These are phyloP conservation scores for Gryganskiella cystojenkinii DNA, from an alignment of 192 early-diverging fungal species.

Conservation along the genomic window DNA sequence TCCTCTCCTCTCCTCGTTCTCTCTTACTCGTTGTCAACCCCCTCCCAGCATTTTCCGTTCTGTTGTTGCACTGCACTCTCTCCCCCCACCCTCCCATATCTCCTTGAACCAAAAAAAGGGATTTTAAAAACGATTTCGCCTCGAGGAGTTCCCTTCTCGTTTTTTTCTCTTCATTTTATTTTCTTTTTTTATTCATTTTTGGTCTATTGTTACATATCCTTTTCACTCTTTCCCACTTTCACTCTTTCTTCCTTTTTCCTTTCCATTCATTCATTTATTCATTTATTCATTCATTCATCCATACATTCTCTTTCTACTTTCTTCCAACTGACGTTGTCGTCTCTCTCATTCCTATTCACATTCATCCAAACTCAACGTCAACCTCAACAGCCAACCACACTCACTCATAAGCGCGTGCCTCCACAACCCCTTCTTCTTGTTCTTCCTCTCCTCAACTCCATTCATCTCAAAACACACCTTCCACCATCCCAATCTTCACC, in stretches of 20 bases:
- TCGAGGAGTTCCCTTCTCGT: too few relatives aligned
- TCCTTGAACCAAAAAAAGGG: background rate
- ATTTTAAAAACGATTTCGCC: too few relatives aligned
- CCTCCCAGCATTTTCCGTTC: too few relatives aligned
- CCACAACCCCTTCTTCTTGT: background rate
- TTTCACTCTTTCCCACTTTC: conserved; percentile 18
- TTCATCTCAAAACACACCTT: background rate
- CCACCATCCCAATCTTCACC: conserved; percentile 9
- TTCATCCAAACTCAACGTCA: background rate
- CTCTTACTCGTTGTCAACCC: too few relatives aligned
- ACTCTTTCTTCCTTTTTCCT: background rate
- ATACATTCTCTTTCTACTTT: too few relatives aligned
- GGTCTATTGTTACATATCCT: too few relatives aligned
- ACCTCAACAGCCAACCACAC: background rate
- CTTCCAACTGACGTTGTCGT: too few relatives aligned
- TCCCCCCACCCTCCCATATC: background rate
- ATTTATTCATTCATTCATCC: too few relatives aligned
- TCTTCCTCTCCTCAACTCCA: background rate
- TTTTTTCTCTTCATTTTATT: too few relatives aligned
- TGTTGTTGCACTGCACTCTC: background rate
- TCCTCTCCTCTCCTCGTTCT: background rate
- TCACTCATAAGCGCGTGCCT: background rate
- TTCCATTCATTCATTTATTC: background rate
- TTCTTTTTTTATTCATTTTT: too few relatives aligned
- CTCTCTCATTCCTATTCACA: background rate